phyloP scores from a whole-genome alignment of 805 yeast species.

The Jamesozyma jinghongensis region DNA sequence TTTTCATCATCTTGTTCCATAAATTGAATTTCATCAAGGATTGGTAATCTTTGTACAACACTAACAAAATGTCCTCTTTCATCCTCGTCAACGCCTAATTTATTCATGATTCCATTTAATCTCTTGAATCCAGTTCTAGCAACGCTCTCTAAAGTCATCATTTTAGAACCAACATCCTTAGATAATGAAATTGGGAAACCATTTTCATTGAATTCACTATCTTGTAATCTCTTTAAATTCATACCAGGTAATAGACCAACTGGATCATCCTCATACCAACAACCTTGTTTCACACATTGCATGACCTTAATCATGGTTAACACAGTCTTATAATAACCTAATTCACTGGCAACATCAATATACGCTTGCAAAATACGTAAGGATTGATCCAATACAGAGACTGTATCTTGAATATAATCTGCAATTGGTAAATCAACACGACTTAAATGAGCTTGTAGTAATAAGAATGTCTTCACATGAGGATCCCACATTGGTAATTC shows the following conservation, averaged over 20 bases:
- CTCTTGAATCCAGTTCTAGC: conserved; percentile 36
- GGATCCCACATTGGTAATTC: conserved; percentile 77
- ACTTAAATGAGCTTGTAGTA: conserved; percentile 77
- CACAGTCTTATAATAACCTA: conserved; percentile 60
- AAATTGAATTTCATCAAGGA: conserved; percentile 35
- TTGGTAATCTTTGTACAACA: conserved; percentile 53
- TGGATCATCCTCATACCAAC: conserved; percentile 77
- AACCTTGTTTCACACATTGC: conserved; percentile 83
- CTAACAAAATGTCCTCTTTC: conserved; percentile 41
- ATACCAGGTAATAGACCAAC: conserved; percentile 37
- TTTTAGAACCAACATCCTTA: neutral
- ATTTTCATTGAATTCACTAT: conserved; percentile 13
- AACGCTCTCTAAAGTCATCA: conserved; percentile 31
- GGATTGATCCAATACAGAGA: conserved; percentile 87
- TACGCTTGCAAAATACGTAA: conserved; percentile 89
- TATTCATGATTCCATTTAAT: conserved; percentile 10
- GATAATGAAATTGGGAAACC: conserved; percentile 11
- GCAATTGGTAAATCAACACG: conserved; percentile 83
- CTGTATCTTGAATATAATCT: conserved; percentile 89
- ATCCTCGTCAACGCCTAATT: conserved; percentile 34
- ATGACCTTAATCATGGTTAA: conserved; percentile 55
- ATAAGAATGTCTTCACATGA: conserved; percentile 62
- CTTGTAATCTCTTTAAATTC: conserved; percentile 26
- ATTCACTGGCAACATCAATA: conserved; percentile 80
- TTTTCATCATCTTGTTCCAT: conserved; percentile 33